Conservation (phyloP, 2,329 filamentous ascomycete genomes). For the Claviceps pusilla region DNA sequence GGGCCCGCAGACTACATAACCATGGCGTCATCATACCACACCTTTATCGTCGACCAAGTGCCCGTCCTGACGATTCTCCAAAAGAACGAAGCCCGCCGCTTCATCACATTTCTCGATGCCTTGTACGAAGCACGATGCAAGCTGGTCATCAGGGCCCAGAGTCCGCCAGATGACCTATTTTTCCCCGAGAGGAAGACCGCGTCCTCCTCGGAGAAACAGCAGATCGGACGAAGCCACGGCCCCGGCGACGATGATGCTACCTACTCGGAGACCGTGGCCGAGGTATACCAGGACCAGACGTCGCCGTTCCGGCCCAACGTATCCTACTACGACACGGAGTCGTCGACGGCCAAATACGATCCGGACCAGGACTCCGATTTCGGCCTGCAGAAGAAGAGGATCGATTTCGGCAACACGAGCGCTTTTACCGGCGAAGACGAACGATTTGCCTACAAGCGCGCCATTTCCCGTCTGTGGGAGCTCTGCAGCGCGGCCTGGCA, state of each 20-base stretch:
- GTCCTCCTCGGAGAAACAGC: not conserved
- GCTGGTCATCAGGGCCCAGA: constrained; percentile 51
- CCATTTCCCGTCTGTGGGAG: constrained; percentile 66
- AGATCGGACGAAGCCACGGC: constrained; percentile 6
- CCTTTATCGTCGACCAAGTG: constrained; percentile 56
- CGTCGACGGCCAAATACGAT: constrained; percentile 33
- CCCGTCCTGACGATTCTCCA: constrained; percentile 51
- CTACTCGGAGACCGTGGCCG: constrained; percentile 32
- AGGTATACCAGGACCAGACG: constrained; percentile 65
- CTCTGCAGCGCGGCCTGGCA: constrained; percentile 64
- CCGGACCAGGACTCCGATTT: constrained; percentile 45
- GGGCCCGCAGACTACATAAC: constrained; percentile 75
- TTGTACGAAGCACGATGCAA: constrained; percentile 72
- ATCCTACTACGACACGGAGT: constrained; percentile 42
- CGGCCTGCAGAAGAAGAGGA: constrained; percentile 20
- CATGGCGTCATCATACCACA: constrained; percentile 66
- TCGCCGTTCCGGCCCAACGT: constrained; percentile 69
- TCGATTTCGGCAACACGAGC: constrained; percentile 53
- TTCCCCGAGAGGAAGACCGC: constrained; percentile 44
- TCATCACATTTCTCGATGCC: constrained; percentile 69
- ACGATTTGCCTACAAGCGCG: constrained; percentile 65
- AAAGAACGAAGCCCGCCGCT: constrained; percentile 67
- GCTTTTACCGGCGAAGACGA: constrained; percentile 71
- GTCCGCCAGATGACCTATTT: constrained; percentile 59
- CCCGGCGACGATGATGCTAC: constrained; percentile 23